A percentile compares a stretch with the other conserved stretches of the same genome.
Evolutionary conservation across 495 filamentous ascomycete species (phyloP).

Genomic region (Aspergillus biplanus): DNA sequence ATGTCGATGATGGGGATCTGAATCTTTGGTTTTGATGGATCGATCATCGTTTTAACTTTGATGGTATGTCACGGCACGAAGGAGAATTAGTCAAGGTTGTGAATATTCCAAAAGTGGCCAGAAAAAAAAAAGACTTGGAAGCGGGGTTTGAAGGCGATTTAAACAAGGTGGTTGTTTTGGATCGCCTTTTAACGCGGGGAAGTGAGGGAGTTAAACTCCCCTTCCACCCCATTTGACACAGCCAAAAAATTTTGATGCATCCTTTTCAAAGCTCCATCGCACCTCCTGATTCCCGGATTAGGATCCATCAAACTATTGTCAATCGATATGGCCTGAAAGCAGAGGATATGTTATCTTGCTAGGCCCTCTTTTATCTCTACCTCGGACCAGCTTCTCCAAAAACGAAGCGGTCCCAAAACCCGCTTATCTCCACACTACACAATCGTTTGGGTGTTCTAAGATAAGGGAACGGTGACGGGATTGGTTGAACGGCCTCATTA

Average conservation of each 20-base stretch:
- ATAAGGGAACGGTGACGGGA: background rate
- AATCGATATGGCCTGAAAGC: background rate
- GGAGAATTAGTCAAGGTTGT: too few relatives aligned
- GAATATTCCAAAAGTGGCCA: too few relatives aligned
- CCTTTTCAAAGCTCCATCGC: background rate
- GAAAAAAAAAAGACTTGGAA: too few relatives aligned
- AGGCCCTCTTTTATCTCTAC: background rate
- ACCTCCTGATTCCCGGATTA: background rate
- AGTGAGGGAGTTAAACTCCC: too few relatives aligned
- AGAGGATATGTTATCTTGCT: background rate
- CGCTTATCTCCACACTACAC: conserved; percentile 5
- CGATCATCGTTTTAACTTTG: background rate
- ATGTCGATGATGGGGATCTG: conserved; percentile 15
- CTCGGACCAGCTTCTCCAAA: conserved; percentile 7
- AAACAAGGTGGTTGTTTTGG: too few relatives aligned
- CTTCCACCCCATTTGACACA: too few relatives aligned
- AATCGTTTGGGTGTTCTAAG: background rate
- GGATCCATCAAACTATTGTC: background rate
- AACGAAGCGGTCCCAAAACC: background rate
- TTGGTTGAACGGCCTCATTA: background rate
- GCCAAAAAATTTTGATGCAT: background rate
- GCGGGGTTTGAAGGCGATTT: too few relatives aligned
- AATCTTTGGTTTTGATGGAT: background rate
- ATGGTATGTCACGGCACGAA: background rate
- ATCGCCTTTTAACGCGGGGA: too few relatives aligned